Evolutionary conservation across 805 yeast genomes (phyloP).

Genomic region (Ogataea pilisensis): DNA sequence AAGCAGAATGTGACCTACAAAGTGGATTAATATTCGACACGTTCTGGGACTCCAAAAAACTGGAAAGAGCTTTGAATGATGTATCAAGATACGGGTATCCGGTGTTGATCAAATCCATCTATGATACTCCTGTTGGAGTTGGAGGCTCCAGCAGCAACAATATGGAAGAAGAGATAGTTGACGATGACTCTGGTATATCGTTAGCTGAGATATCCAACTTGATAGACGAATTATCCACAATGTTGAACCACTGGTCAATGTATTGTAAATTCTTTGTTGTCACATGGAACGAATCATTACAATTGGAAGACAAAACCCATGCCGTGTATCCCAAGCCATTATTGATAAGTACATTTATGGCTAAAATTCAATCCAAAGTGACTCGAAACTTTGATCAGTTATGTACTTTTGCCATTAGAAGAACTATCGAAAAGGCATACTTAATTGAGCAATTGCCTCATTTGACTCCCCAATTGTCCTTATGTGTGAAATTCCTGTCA

Average conservation of each 20-base stretch:
- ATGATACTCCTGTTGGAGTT: conserved; percentile 23
- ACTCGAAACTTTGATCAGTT: conserved; percentile 63
- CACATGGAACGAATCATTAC: conserved; percentile 53
- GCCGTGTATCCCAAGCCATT: conserved; percentile 50
- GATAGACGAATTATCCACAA: conserved; percentile 65
- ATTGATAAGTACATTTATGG: conserved; percentile 47
- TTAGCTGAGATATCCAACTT: conserved; percentile 65
- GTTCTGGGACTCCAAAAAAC: conserved; percentile 66
- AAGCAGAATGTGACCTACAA: conserved; percentile 89
- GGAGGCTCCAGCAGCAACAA: no score
- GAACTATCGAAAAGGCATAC: conserved; percentile 79
- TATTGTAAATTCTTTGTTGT: conserved; percentile 69
- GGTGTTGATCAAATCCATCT: conserved; percentile 33
- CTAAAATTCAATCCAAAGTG: conserved; percentile 49
- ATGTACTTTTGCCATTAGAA: conserved; percentile 61
- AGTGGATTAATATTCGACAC: conserved; percentile 85
- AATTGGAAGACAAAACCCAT: conserved; percentile 20
- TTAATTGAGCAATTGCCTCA: conserved; percentile 76
- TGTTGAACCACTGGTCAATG: conserved; percentile 82
- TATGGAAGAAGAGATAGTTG: conserved; percentile 25
- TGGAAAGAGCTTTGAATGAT: conserved; percentile 53
- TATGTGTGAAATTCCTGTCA: conserved; percentile 25
- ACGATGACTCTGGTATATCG: conserved; percentile 32
- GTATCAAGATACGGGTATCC: conserved; percentile 54
- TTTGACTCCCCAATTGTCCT: conserved; percentile 32